Conservation (phyloP, 176 grass and related monocot genomes). For the Musa troglodytarum region DNA sequence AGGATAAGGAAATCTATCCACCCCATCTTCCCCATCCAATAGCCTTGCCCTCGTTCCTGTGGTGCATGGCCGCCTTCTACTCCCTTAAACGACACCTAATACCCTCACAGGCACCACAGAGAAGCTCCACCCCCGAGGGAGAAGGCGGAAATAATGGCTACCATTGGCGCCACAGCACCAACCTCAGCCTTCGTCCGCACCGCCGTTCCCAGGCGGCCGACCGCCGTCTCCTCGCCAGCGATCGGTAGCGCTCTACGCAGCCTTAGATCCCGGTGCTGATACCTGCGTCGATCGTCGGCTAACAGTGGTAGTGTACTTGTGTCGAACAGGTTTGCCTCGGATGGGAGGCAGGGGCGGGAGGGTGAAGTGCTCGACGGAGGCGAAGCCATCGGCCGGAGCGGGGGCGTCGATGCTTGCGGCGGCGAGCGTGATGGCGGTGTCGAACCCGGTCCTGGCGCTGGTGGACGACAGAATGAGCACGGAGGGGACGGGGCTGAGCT, state of each 20-base stretch:
- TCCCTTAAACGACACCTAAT: background rate
- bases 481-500: conserved; percentile 89
- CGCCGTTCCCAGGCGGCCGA: conserved; percentile 20
- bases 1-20: background rate
- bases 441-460: conserved; percentile 64
- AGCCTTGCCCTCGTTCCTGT: background rate
- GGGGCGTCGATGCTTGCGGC: conserved; percentile 37
- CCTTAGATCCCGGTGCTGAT: too few species aligned
- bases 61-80: background rate
- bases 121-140: background rate
- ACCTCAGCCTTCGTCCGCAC: conserved; percentile 39
- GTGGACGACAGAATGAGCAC: conserved; percentile 90
- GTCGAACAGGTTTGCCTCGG: conserved; percentile 52
- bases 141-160: conserved; percentile 31
- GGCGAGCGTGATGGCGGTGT: conserved; percentile 32
- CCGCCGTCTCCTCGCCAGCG: conserved; percentile 18
- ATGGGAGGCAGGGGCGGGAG: conserved; percentile 45
- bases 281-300: too few species aligned
- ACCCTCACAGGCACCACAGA: background rate
- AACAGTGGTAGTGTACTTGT: background rate
- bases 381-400: conserved; percentile 8
- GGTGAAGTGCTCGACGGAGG: conserved; percentile 52
- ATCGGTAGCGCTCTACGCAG: conserved; percentile 26
- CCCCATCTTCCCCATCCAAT: background rate
- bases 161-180: conserved; percentile 45